These are phyloP conservation scores for Babesia gibsoni DNA, from an alignment of 169 alveolate genomes.

Conservation along the genomic window DNA sequence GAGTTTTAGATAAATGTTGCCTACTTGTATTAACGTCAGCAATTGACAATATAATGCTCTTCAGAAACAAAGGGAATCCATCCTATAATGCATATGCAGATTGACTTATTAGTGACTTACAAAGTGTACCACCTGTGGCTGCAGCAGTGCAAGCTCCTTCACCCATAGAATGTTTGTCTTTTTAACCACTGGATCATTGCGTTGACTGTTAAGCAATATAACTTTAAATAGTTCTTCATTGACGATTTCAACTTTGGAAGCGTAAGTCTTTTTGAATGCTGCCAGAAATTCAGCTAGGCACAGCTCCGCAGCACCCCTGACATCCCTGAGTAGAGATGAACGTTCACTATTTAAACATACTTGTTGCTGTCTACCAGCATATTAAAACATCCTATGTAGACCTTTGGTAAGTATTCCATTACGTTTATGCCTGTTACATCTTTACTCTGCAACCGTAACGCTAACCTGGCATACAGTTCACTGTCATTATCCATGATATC, in stretches of 20 bases:
- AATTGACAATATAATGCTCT: conserved; percentile 15
- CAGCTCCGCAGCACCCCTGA: conserved; percentile 56
- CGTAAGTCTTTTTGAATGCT: conserved; percentile 29
- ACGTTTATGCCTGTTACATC: conserved; percentile 26
- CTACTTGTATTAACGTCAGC: conserved; percentile 36
- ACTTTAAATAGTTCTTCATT: conserved; percentile 53
- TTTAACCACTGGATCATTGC: conserved; percentile 41
- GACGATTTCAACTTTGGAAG: conserved; percentile 18
- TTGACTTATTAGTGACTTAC: neutral
- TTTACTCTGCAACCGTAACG: neutral
- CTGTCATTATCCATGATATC: conserved; percentile 61
- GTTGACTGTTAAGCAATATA: conserved; percentile 37
- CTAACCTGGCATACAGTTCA: conserved; percentile 52
- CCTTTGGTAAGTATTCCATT: conserved; percentile 52
- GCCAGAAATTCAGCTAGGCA: conserved; percentile 56
- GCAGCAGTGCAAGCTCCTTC: conserved; percentile 30
- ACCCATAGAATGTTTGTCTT: conserved; percentile 49
- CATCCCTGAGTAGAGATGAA: conserved; percentile 21
- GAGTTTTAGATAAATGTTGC: neutral
- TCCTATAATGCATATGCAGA: neutral
- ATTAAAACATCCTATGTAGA: conserved; percentile 42
- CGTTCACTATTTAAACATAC: neutral
- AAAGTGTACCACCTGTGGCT: conserved; percentile 60
- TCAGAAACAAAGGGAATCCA: conserved; percentile 40
- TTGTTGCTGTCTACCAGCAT: conserved; percentile 59